These are phyloP conservation scores for Endoconidiophora laricicola DNA, from an alignment of 2,329 filamentous ascomycete genomes.

Conservation along the genomic window DNA sequence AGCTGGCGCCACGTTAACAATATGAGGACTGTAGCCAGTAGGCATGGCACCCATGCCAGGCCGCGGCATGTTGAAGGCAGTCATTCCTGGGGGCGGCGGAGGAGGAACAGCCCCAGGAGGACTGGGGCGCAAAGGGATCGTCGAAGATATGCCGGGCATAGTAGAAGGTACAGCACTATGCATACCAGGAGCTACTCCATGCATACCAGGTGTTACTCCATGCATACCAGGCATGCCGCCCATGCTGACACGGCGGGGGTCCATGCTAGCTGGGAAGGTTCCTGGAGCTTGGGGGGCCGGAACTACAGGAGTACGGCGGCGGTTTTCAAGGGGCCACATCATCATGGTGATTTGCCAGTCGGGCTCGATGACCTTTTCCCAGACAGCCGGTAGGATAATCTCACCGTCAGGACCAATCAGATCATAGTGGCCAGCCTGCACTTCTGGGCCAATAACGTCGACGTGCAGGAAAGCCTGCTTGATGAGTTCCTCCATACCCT, in stretches of 20 bases:
- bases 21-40: not conserved
- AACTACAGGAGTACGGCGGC: constrained; percentile 7
- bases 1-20: not conserved
- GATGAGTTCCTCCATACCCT: constrained; percentile 79
- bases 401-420: constrained; percentile 63
- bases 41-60: not conserved
- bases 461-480: constrained; percentile 71
- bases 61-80: not conserved
- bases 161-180: not conserved
- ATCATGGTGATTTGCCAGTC: constrained; percentile 41
- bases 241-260: not conserved
- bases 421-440: constrained; percentile 66
- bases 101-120: constrained; percentile 1
- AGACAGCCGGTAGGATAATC: constrained; percentile 62
- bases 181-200: not conserved
- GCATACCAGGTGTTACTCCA: not conserved
- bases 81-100: constrained; percentile 1
- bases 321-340: constrained; percentile 41
- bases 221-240: constrained; percentile 3
- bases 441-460: constrained; percentile 57
- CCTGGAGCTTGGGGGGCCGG: too few species aligned
- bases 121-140: not conserved
- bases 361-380: constrained; percentile 67
- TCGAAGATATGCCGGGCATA: not conserved
- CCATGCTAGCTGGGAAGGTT: not conserved